Evolutionary conservation across 179 eudicot genomes (phyloP), one percentile per base, ranked within the genome.

Genomic region (Spergularia azorica): DNA sequence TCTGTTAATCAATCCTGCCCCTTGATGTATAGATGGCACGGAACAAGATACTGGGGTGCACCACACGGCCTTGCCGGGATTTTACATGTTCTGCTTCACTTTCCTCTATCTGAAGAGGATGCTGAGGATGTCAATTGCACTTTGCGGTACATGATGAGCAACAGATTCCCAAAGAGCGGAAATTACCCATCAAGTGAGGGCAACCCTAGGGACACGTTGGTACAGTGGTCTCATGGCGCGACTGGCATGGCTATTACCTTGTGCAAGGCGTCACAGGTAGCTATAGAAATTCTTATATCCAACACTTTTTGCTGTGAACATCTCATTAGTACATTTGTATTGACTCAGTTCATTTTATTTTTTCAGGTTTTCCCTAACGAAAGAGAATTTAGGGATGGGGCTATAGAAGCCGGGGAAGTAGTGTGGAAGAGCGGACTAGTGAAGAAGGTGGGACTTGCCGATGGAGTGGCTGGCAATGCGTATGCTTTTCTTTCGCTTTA

Each of bases 21-120:
- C 0, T 78, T 92, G 32, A 92, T 90, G 90, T 92, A 89, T 58
- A 83, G 93, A 66, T 92, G 95, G 93, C 95, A 92, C 16, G 97
- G 97, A 70, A 90, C 95, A 0, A 85, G 91, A 71, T 92, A 88
- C 80, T 93, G 90, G 88, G 98, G 98, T 56, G 93, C 95, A 2
- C 90, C 93, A 17, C 87, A 93, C 69, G 98, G 96, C 2, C 90
- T 93, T n/a, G 90, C 93, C 4, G 98, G 98, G 52, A 91, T 93
- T 66, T 73, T 88, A 66, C 89, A 93, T 57, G 95, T 89, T 20
- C 77, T 93, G 58, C 88, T 93, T 72, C 93, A 93, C 76, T 86
- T 86, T 60, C 90, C 87, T 10, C 85, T 93, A 0, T 71, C 84
- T 0, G 61, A 63, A 63, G 92, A 86, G 14, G 91, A 91, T 46